Evolutionary conservation across 345 rosid genomes (phyloP), one percentile per base, ranked within the genome.

Genomic region (Euclidium syriacum): DNA sequence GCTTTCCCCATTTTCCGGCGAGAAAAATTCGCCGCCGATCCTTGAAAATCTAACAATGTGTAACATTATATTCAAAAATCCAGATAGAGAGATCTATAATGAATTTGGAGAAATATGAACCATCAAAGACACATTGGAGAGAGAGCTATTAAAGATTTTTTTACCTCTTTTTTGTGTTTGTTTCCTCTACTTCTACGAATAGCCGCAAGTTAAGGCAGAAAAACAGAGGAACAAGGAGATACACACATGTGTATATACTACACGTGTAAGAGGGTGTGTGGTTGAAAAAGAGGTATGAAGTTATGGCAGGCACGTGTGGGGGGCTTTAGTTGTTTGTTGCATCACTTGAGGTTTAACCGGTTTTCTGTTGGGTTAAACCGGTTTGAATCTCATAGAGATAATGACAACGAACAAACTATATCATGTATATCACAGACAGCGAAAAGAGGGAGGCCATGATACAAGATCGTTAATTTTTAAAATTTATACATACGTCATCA

Each of bases 1-100:
- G 74, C 74, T 70, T 48, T 86, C 48, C 98, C 95, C 98, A 91
- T 66, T 59, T 19, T 4, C 75, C 61, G 48, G 53, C 58, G 40
- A 61, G 58, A 19, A 20, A 2, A 49, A 10, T 49, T 44, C 35
- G 27, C 72, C 72, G 60, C 9, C 16, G 20, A 16, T 41, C 11
- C 32, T 50, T 48, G 25, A 50, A 33, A 34, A 34, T 11, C 49
- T 26, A 43, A 61, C 54, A 60, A 60, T 68, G 53, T 30, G 61
- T 43, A 12, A 53, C 61, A 17, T 62, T 55, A 39, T 51, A 32
- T 16, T 49, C 2, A 19, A 26, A 3, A 30, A 49, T 42, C 34
- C 6, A 49, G 4, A 50, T 50, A 14, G 36, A 41, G 24, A 42
- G 11, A 53, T 70, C 58, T 11, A 7, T 51, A 51, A 51, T 10